Percentiles rank a stretch among this genome's conserved stretches.
Evolutionary conservation across 208 protist genomes (phyloP).

Genomic region (Leptomonas seymouri): DNA sequence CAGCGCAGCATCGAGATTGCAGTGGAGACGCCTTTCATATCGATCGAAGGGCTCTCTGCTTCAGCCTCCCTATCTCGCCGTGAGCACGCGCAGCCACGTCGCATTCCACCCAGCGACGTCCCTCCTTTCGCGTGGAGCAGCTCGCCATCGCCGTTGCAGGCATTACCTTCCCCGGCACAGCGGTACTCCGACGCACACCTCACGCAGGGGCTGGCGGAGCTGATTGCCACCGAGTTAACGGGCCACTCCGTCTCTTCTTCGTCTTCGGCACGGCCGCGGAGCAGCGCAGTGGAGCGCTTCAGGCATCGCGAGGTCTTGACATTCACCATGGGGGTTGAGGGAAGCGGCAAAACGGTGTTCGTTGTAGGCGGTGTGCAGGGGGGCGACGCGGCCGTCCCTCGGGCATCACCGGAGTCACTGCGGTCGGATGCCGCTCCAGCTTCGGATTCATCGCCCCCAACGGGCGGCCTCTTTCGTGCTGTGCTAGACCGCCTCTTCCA

Average conservation of each 20-base stretch:
- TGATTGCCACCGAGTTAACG: conserved; percentile 19
- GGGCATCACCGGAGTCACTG: background rate
- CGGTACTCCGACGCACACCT: conserved; percentile 26
- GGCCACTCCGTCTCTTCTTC: background rate
- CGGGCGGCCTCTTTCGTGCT: conserved; percentile 16
- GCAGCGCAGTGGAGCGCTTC: background rate
- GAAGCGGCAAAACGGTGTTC: conserved; percentile 22
- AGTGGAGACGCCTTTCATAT: conserved; percentile 20
- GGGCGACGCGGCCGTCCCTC: background rate
- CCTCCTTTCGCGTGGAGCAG: background rate
- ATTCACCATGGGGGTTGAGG: conserved; percentile 22
- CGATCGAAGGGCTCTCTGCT: conserved; percentile 19
- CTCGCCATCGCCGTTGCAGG: background rate
- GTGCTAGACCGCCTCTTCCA: conserved; percentile 32
- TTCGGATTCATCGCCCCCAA: background rate
- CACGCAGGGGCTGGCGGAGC: conserved; percentile 9
- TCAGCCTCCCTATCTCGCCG: background rate
- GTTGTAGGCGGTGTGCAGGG: conserved; percentile 15
- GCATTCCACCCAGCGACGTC: background rate
- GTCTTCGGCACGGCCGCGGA: background rate
- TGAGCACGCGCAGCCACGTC: background rate
- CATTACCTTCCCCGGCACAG: background rate
- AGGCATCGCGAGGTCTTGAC: conserved; percentile 28
- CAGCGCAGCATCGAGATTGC: conserved; percentile 7
- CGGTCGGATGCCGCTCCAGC: background rate